A percentile compares a stretch with the other conserved stretches of the same genome.
Evolutionary conservation across 108 stramenopile species (phyloP).

Genomic region (Craspedostauros australis): DNA sequence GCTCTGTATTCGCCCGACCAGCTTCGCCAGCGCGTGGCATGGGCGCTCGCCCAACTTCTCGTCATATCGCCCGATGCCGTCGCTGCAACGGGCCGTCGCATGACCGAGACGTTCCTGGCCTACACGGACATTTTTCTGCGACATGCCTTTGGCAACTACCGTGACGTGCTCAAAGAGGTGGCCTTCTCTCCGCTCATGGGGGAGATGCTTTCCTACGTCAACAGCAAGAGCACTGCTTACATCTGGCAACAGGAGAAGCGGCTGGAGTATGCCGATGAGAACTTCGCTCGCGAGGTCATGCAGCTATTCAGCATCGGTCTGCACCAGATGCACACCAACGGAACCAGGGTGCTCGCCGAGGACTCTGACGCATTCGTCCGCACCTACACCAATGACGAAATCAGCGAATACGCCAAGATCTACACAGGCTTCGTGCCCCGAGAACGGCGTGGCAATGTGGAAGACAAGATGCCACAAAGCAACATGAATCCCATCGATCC

Average conservation of each 20-base stretch:
- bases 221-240: slow-evolving; percentile 35
- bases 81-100: background rate
- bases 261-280: slow-evolving; percentile 22
- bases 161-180: slow-evolving; percentile 65
- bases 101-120: slow-evolving; percentile 27
- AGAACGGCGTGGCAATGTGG: slow-evolving; percentile 22
- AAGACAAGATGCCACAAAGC: too few species aligned
- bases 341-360: slow-evolving; percentile 21
- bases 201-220: slow-evolving; percentile 49
- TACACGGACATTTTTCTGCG: slow-evolving; percentile 74
- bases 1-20: slow-evolving; percentile 55
- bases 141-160: slow-evolving; percentile 76
- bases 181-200: slow-evolving; percentile 64
- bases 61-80: slow-evolving; percentile 13
- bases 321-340: slow-evolving; percentile 34
- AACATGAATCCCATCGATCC: slow-evolving; percentile 40
- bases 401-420: slow-evolving; percentile 35
- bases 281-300: slow-evolving; percentile 37
- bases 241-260: slow-evolving; percentile 17
- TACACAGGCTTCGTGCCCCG: slow-evolving; percentile 43
- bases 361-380: slow-evolving; percentile 5
- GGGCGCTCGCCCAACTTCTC: slow-evolving; percentile 62
- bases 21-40: slow-evolving; percentile 73
- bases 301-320: slow-evolving; percentile 52
- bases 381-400: slow-evolving; percentile 42